phyloP scores from a whole-genome alignment of 805 yeast genomes.

The Schizosaccharomyces japonicus region DNA sequence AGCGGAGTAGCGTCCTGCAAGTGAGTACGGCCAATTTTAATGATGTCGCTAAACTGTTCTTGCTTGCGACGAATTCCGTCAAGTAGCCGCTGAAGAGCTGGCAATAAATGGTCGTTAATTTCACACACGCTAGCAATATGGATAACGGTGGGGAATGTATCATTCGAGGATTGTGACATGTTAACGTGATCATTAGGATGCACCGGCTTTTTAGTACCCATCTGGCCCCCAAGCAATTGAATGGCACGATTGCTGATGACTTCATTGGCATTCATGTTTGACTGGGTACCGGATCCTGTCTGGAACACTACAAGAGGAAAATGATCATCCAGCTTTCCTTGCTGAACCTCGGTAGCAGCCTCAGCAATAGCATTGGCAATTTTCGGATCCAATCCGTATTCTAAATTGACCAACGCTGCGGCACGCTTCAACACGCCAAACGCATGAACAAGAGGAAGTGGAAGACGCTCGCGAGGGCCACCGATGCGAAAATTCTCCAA shows the following conservation, averaged over 20 bases:
- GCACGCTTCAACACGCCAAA: constrained; percentile 88
- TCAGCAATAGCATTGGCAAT: constrained; percentile 62
- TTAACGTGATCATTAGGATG: constrained; percentile 98
- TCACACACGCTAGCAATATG: constrained; percentile 95
- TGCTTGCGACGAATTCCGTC: constrained; percentile 56
- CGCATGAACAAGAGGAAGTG: constrained; percentile 71
- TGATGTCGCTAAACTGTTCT: constrained; percentile 65
- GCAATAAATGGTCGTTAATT: constrained; percentile 49
- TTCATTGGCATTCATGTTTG: constrained; percentile 97
- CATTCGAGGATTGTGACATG: constrained; percentile 96
- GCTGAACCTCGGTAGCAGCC: constrained; percentile 87
- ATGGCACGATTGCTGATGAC: constrained; percentile 96
- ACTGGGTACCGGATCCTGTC: constrained; percentile 96
- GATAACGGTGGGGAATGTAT: constrained; percentile 98
- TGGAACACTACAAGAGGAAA: constrained; percentile 97
- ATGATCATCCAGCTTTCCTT: constrained; percentile 76
- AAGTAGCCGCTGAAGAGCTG: constrained; percentile 55
- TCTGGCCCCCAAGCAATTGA: constrained; percentile 74
- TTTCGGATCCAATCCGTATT: constrained; percentile 68
- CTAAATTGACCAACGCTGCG: constrained; percentile 72
- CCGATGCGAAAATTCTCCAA: constrained; percentile 87
- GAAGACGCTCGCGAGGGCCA: constrained; percentile 73
- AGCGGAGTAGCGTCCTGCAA: constrained; percentile 96
- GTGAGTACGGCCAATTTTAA: constrained; percentile 97
- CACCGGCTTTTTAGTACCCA: constrained; percentile 81